Conservation (phyloP, 352 stramenopile species). For the Globisporangium takayamanum region DNA sequence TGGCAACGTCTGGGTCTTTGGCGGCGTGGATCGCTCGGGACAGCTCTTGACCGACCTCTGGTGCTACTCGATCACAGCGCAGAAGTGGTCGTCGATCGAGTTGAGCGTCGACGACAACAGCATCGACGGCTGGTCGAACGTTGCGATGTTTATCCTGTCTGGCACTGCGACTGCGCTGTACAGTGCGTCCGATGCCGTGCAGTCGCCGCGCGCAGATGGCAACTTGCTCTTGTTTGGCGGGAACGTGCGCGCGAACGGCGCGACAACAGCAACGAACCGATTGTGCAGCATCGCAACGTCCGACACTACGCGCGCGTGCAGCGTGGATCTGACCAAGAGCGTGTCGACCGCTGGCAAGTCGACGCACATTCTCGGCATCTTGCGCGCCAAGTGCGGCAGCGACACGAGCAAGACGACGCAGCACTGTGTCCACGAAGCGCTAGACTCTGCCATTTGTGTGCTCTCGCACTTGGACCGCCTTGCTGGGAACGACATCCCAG, state of each 20-base stretch:
- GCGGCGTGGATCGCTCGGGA: constrained; percentile 42
- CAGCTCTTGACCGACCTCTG: constrained; percentile 61
- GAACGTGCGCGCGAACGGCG: constrained; percentile 21
- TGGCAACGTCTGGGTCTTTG: constrained; percentile 81
- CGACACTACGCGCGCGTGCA: constrained; percentile 35
- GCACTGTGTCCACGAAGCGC: constrained; percentile 38
- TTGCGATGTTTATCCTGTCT: constrained; percentile 33
- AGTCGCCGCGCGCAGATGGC: constrained; percentile 13
- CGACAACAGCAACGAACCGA: constrained; percentile 12
- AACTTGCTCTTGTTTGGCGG: constrained; percentile 47
- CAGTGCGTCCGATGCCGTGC: constrained; percentile 22
- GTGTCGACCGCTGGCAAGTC: constrained; percentile 53
- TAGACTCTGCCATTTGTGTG: constrained; percentile 68
- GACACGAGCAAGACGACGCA: constrained; percentile 22
- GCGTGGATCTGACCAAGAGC: constrained; percentile 35
- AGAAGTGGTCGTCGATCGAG: constrained; percentile 62
- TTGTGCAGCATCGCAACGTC: constrained; percentile 27
- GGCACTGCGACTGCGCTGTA: constrained; percentile 47
- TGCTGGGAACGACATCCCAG: constrained; percentile 63
- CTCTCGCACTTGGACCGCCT: constrained; percentile 76
- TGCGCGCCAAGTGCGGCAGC: constrained; percentile 40
- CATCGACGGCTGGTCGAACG: constrained; percentile 38
- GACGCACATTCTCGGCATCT: constrained; percentile 33
- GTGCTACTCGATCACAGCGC: constrained; percentile 61
- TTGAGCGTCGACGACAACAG: constrained; percentile 30